Evolutionary conservation across 2,329 filamentous ascomycete genomes (phyloP), one percentile per base, ranked within the genome.

Genomic region (Fusarium sp.): DNA sequence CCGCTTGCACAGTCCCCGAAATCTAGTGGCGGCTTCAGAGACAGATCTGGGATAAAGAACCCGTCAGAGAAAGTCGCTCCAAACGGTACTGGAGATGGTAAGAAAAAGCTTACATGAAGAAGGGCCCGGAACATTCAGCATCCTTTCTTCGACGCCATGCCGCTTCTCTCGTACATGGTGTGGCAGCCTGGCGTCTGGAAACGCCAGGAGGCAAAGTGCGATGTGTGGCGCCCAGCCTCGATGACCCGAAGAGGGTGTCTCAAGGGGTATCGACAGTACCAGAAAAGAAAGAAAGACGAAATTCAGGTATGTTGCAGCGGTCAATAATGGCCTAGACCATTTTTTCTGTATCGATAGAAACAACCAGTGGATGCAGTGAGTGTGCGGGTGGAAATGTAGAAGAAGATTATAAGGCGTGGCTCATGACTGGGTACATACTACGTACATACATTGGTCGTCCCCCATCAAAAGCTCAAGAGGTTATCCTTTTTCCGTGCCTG

Each of bases 151-250:
- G 64, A 63, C 65, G 38, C 68, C 63, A 67, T 70, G 68, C 58
- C 52, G 55, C 60, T 64, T 61, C 45, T 70, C 53, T 52, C 70
- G 41, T 55, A 42, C 36, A 72, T 39, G 62, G 63, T 63, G 65
- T 70, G 70, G 69, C 47, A 61, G 47, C 55, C 62, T 57, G 61
- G 60, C 36, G 59, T 76, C 65, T 62, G 61, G 65, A 70, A 70
- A 62, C 68, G 69, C 73, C 56, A 27, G 45, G 65, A 72, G 62
- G 69, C 73, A 66, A 76, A 74, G 62, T 69, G 70, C 56, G 58
- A 67, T 70, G 56, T 55, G 70, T 72, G 70, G 65, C 70, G 70
- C 41, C 65, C 65, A 72, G 70, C 56, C 61, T 72, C 66, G 57
- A 72, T 66, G 49, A 45, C 53, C 54, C 65, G 22, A 63, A 65